Evolutionary conservation across 305 asterid species (phyloP), one percentile per base, ranked within the genome.

Genomic region (Euphrasia arctica): DNA sequence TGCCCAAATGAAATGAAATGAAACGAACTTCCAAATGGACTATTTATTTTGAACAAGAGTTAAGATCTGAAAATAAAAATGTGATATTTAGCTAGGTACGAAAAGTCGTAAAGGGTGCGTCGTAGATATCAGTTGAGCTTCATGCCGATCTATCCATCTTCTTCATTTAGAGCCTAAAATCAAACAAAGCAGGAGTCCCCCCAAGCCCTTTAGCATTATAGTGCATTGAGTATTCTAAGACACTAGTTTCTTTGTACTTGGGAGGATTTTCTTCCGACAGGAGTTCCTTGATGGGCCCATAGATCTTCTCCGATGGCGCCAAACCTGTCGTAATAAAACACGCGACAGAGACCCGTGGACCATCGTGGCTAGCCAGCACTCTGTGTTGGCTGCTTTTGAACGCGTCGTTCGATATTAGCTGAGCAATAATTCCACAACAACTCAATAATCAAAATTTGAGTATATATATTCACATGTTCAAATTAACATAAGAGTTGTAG

Each of bases 131-230:
- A 34, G 8, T 34, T 4, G 43, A 39, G 43, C 43, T 7, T 1
- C 36, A 32, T 32, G 36, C 36, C 36, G 4, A 32, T 32, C 36
- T 0, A 39, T n/a, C 22, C 25, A 7, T 50, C 36, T 11, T 31
- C 6, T 62, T 66, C 6, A 62, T 66, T 51, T 68, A 71, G n/a
- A 78, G 65, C 70, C 57, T 70, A 64, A 76, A 79, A 59, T 73
- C 81, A 65, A 70, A 32, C 77, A 79, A 64, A 43, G 81, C 75
- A 39, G 82, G 70, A 39, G 75, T 10, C 10, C 73, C 66, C 36
- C 79, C 87, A 36, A 81, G 63, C 58, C 86, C 86, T 60, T 71
- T 74, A 0, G 63, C 58, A 54, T 71, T 64, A 42, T 70, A 78
- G 55, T 78, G 68, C 5, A 62, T 57, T 0, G 80, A 60, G 67